phyloP scores from a whole-genome alignment of 495 filamentous ascomycete species.

The Bathelium albidoporum region DNA sequence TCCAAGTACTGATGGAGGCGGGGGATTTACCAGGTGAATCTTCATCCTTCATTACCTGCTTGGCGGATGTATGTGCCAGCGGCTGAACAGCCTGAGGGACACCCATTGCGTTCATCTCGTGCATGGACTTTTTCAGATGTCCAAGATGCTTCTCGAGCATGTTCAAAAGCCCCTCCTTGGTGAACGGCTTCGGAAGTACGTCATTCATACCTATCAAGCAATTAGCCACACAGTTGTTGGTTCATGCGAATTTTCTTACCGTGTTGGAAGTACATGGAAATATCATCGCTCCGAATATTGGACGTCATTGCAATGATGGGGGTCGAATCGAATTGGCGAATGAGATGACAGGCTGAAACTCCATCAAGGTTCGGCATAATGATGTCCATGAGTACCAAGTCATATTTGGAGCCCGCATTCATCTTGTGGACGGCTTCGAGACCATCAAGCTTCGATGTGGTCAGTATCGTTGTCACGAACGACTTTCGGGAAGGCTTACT shows the following conservation, averaged over 20 bases:
- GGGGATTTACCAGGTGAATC: constrained; percentile 58
- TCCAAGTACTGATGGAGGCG: constrained; percentile 40
- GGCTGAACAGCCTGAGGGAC: constrained; percentile 28
- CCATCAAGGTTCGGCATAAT: constrained; percentile 97
- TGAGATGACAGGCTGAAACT: constrained; percentile 86
- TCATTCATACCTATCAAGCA: constrained; percentile 81
- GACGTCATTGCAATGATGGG: constrained; percentile 98
- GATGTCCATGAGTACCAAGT: constrained; percentile 96
- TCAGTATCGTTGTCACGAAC: constrained; percentile 15
- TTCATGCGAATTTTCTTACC: constrained; percentile 46
- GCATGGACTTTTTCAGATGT: constrained; percentile 55
- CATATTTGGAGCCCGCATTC: constrained; percentile 70
- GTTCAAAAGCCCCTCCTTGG: constrained; percentile 81
- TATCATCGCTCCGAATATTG: constrained; percentile 94
- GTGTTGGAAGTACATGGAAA: constrained; percentile 93
- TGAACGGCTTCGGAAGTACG: constrained; percentile 94
- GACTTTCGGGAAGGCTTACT: constrained; percentile 45
- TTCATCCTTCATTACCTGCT: constrained; percentile 66
- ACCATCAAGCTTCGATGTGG: constrained; percentile 59
- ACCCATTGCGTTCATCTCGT: constrained; percentile 45
- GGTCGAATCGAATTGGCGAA: constrained; percentile 77
- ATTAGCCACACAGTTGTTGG: constrained; percentile 3
- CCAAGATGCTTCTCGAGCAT: constrained; percentile 84
- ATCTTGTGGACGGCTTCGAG: constrained; percentile 90
- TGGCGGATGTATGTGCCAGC: constrained; percentile 40